Evolutionary conservation across 2,329 filamentous ascomycete genomes (phyloP).

Genomic region (Penicillium polonicum): DNA sequence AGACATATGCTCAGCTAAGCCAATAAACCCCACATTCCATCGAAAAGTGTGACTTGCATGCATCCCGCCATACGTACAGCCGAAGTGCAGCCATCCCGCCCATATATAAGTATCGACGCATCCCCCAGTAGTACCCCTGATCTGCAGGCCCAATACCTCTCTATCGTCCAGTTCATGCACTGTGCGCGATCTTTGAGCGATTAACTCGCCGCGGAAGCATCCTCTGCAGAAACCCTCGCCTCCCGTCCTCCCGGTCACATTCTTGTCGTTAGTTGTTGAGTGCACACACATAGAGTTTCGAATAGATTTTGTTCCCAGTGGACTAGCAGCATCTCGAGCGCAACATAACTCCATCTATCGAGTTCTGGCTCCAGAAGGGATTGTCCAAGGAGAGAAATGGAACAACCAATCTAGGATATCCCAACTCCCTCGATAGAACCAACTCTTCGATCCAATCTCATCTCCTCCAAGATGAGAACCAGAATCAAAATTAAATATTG

Average conservation of each 20-base stretch:
- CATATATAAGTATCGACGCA: slow-evolving; percentile 21
- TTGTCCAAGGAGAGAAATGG: background rate
- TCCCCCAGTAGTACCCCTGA: slow-evolving; percentile 18
- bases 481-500: background rate
- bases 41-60: slow-evolving; percentile 26
- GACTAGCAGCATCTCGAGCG: background rate
- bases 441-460: background rate
- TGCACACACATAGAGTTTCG: slow-evolving; percentile 3
- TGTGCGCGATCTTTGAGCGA: background rate
- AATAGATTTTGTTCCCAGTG: background rate
- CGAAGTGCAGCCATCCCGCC: slow-evolving; percentile 7
- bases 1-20: slow-evolving; percentile 5
- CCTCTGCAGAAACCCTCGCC: slow-evolving; percentile 19
- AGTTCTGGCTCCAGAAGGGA: background rate
- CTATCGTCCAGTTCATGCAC: slow-evolving; percentile 12
- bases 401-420: background rate
- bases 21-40: slow-evolving; percentile 26
- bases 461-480: background rate
- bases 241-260: slow-evolving; percentile 20
- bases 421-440: background rate
- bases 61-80: slow-evolving; percentile 18
- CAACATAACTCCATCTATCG: background rate
- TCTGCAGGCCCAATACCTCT: slow-evolving; percentile 12
- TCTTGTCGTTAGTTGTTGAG: slow-evolving; percentile 11
- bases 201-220: slow-evolving; percentile 3